Evolutionary conservation across 331 rosid genomes (phyloP).

Genomic region (Quercus phellos): DNA sequence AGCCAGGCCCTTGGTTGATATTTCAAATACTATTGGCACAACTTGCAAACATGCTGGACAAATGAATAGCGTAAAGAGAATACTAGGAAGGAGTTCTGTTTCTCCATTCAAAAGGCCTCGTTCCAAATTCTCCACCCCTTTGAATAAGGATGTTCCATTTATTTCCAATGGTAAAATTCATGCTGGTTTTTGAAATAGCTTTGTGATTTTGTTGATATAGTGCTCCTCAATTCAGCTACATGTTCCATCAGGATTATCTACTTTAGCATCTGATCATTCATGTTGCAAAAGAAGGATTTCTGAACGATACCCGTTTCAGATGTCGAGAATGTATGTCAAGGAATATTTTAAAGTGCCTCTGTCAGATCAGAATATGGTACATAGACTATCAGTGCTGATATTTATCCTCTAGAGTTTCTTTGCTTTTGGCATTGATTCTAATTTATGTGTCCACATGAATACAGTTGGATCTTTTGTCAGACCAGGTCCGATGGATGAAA

Average conservation of each 20-base stretch:
- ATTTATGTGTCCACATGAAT: slow-evolving; percentile 28
- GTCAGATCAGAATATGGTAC: slow-evolving; percentile 42
- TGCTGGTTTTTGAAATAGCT: neutral
- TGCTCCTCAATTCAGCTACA: slow-evolving; percentile 25
- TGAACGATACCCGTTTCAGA: slow-evolving; percentile 53
- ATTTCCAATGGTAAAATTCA: slow-evolving; percentile 42
- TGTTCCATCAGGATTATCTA: slow-evolving; percentile 52
- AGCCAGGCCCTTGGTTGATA: slow-evolving; percentile 50
- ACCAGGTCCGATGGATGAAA: slow-evolving; percentile 42
- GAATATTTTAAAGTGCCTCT: slow-evolving; percentile 53
- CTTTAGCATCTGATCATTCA: slow-evolving; percentile 37
- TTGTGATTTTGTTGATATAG: slow-evolving; percentile 13
- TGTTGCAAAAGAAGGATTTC: slow-evolving; percentile 59
- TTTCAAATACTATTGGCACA: slow-evolving; percentile 51
- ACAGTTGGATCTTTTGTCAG: slow-evolving; percentile 38
- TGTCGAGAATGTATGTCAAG: slow-evolving; percentile 50
- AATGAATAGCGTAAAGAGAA: slow-evolving; percentile 46
- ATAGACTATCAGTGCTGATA: slow-evolving; percentile 16
- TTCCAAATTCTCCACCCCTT: slow-evolving; percentile 45
- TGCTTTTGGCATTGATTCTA: slow-evolving; percentile 23
- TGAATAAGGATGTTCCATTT: slow-evolving; percentile 31
- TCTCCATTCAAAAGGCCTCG: slow-evolving; percentile 93
- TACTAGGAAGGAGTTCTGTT: slow-evolving; percentile 39
- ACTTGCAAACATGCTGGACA: slow-evolving; percentile 25
- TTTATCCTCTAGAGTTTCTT: slow-evolving; percentile 10